Base-by-base conservation (phyloP, 2,329 filamentous ascomycete genomes). In the Penicillium sp. region DNA sequence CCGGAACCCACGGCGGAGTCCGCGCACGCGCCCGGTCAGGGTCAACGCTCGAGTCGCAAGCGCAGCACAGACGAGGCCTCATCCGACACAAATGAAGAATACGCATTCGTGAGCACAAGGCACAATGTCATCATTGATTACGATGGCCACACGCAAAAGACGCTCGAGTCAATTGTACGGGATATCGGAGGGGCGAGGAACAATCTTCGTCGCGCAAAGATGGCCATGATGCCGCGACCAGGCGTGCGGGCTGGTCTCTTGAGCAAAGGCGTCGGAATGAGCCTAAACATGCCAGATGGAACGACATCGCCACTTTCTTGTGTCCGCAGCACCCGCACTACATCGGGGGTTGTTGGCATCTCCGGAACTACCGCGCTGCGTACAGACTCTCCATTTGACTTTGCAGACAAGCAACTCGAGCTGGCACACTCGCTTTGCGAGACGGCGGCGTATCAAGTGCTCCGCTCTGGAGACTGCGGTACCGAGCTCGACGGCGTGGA, bases 121-220 rank as follows among this genome's bases (percentile, higher is more conserved):
- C 87, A 82, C 54, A 89, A 91, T 81, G 87, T 93, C 44, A 87
- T 94, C 39, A 89, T 97, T n/a, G 92, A 91, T 73, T 97, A 97
- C 70, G 92, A 97, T 69, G 90, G 89, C 62, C 87, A 91, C 58
- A 87, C 95, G 3, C 92, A 97, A 69, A 85, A 85, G 47, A 86
- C 88, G 38, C 91, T 97, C 61, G 92, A 96, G 65, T 82, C 88
- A 52, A 77, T 96, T 47, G 92, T 96, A 53, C 87, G 91, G 58
- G 88, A 89, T 52, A 86, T 97, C 34, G 91, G 90, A 5, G 84
- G 85, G 1, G 90, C 89, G 47, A 82, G 92, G 54, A 96, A 96
- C 73, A 80, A 90, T 61, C 87, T 97, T 71, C 87, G 92, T 46
- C 95, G 93, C 74, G 91, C 88, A 49, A 94, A 91, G 75, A 89